Base-by-base conservation (phyloP, 805 yeast genomes). In the Komagataella populi region DNA sequence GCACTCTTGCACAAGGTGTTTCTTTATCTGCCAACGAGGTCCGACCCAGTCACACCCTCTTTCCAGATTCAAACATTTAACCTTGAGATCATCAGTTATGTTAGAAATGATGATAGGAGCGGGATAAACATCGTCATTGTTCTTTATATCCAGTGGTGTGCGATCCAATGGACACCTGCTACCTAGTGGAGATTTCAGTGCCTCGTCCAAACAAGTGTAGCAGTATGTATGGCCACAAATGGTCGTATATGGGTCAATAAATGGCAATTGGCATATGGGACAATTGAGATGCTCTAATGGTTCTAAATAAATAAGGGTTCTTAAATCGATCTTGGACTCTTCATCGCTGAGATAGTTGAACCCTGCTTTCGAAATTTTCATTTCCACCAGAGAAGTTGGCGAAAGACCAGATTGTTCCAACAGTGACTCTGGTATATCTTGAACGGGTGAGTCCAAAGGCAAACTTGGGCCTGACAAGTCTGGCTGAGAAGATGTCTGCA, bases 171-270 rank as follows among this genome's bases (percentile, higher is more conserved):
- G 88, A 61, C 88, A 82, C 48, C 61, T 61, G 50, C 55, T 62
- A 47, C 61, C 72, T 48, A 71, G 57, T 50, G 62, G 60, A 18
- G 69, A 59, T 51, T 65, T 70, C 23, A 77, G 60, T 48, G 76
- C 70, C 55, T 74, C 79, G 50, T 60, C 56, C 4, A 82, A 66
- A 58, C 88, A 82, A 8, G 64, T 68, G 51, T 69, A 68, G 62
- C 89, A 83, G 57, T 82, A 83, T 0, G 84, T 79, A 59, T 83
- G 88, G 1, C 85, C 84, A 64, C 89, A 83, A 1, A 70, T 61
- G 1, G 88, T 83, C 5, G 82, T 76, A 55, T 73, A 67, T 1
- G 89, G 88, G 43, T 70, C 70, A 6, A 79, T 70, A 55, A 83
- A 76, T 4, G 85, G 84, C 45, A 74, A 73, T 54, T 78, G 81